These are phyloP conservation scores for Penicillium dipodomyicola DNA, from an alignment of 495 filamentous ascomycete species.

Conservation along the genomic window DNA sequence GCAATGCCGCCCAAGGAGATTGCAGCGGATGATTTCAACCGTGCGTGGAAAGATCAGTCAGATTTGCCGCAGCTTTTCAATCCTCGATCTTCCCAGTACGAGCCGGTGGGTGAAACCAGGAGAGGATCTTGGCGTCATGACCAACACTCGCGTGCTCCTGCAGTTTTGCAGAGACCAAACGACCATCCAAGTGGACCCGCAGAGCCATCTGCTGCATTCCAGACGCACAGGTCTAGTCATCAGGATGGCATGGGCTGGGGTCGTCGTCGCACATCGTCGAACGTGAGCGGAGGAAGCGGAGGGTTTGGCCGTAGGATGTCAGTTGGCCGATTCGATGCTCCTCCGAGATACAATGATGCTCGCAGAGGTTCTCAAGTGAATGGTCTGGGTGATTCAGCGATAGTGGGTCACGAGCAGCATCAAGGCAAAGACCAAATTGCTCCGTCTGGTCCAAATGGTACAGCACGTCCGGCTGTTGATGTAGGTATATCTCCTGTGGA, in stretches of 20 bases:
- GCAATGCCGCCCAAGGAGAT: slow-evolving; percentile 68
- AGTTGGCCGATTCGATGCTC: slow-evolving; percentile 47
- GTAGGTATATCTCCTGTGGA: slow-evolving; percentile 45
- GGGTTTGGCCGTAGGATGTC: slow-evolving; percentile 60
- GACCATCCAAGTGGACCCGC: slow-evolving; percentile 66
- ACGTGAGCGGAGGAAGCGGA: slow-evolving; percentile 88
- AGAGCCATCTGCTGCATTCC: slow-evolving; percentile 90
- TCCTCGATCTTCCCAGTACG: slow-evolving; percentile 89
- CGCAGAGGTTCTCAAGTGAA: slow-evolving; percentile 49
- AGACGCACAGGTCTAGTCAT: slow-evolving; percentile 67
- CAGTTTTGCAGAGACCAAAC: slow-evolving; percentile 73
- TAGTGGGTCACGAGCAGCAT: slow-evolving; percentile 27
- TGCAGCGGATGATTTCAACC: slow-evolving; percentile 90
- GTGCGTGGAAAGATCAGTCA: slow-evolving; percentile 74
- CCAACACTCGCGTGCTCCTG: slow-evolving; percentile 64
- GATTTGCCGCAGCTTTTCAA: slow-evolving; percentile 77
- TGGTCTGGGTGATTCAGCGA: slow-evolving; percentile 36
- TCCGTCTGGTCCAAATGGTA: slow-evolving; percentile 38
- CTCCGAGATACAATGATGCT: slow-evolving; percentile 44
- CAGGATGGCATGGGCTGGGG: slow-evolving; percentile 67
- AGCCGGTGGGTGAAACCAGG: slow-evolving; percentile 77
- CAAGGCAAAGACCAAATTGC: slow-evolving; percentile 30
- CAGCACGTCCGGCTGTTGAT: slow-evolving; percentile 49
- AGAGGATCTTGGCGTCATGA: slow-evolving; percentile 68
- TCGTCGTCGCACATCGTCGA: slow-evolving; percentile 86